A percentile compares a stretch with the other conserved stretches of the same genome.
Evolutionary conservation across 2,329 filamentous ascomycete species (phyloP).

Genomic region (Claviceps lovelessii): DNA sequence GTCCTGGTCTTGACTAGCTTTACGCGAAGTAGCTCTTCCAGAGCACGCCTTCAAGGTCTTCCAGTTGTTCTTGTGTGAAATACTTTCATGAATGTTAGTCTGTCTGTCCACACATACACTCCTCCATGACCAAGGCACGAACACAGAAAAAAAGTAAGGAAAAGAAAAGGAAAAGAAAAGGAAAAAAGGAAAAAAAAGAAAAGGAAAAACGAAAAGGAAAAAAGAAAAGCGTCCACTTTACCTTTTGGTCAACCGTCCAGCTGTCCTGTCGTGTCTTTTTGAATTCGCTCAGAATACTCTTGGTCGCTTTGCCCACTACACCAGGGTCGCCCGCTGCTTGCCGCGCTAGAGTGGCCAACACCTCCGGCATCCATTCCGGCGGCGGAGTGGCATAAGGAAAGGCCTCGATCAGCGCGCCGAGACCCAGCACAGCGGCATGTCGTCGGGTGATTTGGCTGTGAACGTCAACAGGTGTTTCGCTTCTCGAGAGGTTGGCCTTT

Average conservation of each 20-base stretch:
- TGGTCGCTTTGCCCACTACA: conserved; percentile 89
- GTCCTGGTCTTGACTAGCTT: not conserved
- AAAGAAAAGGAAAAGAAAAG: not conserved
- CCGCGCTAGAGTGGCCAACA: conserved; percentile 70
- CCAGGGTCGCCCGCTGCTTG: conserved; percentile 80
- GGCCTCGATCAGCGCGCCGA: conserved; percentile 83
- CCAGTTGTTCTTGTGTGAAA: conserved; percentile 83
- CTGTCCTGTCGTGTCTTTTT: conserved; percentile 99
- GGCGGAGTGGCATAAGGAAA: conserved; percentile 94
- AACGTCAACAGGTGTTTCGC: conserved; percentile 54
- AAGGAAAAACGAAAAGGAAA: not conserved
- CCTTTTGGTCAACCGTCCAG: conserved; percentile 96
- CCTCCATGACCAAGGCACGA: not conserved
- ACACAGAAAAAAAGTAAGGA: not conserved
- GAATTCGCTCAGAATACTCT: conserved; percentile 87
- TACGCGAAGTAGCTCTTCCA: conserved; percentile 99
- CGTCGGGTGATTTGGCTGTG: conserved; percentile 67
- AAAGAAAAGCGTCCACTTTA: conserved; percentile 27
- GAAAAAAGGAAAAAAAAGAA: not conserved
- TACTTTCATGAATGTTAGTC: conserved; percentile 30
- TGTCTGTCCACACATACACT: not conserved
- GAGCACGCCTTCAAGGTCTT: conserved; percentile 87
- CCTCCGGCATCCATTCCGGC: conserved; percentile 84
- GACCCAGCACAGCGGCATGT: conserved; percentile 80
- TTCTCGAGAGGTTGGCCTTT: conserved; percentile 43